These are phyloP conservation scores for Colletotrichum sp. DNA, from an alignment of 2,329 filamentous ascomycete species.

Conservation along the genomic window DNA sequence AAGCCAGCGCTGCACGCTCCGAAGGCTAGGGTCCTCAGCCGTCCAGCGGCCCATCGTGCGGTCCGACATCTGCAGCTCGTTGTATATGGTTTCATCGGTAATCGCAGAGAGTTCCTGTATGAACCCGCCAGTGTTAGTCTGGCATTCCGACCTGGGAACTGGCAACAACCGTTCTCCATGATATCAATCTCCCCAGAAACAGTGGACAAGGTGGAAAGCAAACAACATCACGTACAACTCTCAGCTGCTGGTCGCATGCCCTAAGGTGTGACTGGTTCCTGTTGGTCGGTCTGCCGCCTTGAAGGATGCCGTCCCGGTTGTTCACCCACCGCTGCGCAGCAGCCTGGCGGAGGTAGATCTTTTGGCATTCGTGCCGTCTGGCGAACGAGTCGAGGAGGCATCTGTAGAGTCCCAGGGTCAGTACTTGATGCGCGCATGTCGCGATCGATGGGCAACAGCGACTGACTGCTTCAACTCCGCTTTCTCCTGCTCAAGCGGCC, in stretches of 20 bases:
- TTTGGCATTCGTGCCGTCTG: slow-evolving; percentile 67
- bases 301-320: slow-evolving; percentile 57
- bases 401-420: slow-evolving; percentile 37
- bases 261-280: slow-evolving; percentile 53
- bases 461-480: slow-evolving; percentile 68
- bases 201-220: not conserved
- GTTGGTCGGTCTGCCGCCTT: slow-evolving; percentile 53
- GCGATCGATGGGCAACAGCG: not conserved
- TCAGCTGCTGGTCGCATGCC: slow-evolving; percentile 61
- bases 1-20: slow-evolving; percentile 64
- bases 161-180: not conserved
- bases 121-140: not conserved
- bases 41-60: slow-evolving; percentile 64
- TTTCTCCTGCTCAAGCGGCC: slow-evolving; percentile 63
- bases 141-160: not conserved
- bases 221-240: slow-evolving; percentile 51
- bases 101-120: slow-evolving; percentile 61
- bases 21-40: slow-evolving; percentile 64
- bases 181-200: not conserved
- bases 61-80: slow-evolving; percentile 58
- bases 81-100: slow-evolving; percentile 64
- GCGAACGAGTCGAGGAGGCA: slow-evolving; percentile 64
- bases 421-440: not conserved
- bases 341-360: slow-evolving; percentile 66
- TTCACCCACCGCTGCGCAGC: slow-evolving; percentile 66